Base-by-base conservation (phyloP, 2,329 filamentous ascomycete species). In the Trichoderma gracile region DNA sequence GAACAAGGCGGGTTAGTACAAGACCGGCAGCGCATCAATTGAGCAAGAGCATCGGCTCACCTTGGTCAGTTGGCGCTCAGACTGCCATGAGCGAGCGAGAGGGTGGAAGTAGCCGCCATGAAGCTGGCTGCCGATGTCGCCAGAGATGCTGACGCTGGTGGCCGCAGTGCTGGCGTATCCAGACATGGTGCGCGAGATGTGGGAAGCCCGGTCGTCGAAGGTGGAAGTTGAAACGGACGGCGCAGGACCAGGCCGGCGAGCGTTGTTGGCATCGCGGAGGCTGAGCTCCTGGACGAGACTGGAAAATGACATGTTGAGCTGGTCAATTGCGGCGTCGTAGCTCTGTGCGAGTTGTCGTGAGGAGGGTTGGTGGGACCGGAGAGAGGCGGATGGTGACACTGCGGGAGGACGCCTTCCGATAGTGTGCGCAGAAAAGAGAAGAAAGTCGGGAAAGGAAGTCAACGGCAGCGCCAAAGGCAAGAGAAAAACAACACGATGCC, bases 91-190 rank as follows among this genome's bases (percentile, higher is more conserved):
- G 69, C 91, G 84, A 64, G 89, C 89, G 63, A 95, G 82, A 53
- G 91, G 90, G 72, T 95, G 91, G 71, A 87, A 89, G 77, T 94
- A 94, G 65, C 91, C 91, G 60, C 90, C 89, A 73, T 95, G 91
- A 47, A 94, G 84, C 77, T 94, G 91, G 76, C 90, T 93, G 15
- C 89, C 89, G 69, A 95, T 93, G 72, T 93, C 90, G 60, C 86
- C 86, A 1, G 86, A 80, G 70, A 89, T 89, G 83, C 86, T 89
- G 68, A 89, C 86, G 73, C 86, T 89, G 30, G 86, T 89, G 50
- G 86, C 86, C 63, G 85, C 79, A 15, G 86, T 89, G 79, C 86
- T 89, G 68, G 86, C 78, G 72, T 89, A 89, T 17, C 59, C 59
- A 21, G 86, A 88, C 81, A 85, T 86, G 72, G 85, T 84, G 62